Conservation (phyloP, 2,329 filamentous ascomycete species). For the Alternaria burnsii region DNA sequence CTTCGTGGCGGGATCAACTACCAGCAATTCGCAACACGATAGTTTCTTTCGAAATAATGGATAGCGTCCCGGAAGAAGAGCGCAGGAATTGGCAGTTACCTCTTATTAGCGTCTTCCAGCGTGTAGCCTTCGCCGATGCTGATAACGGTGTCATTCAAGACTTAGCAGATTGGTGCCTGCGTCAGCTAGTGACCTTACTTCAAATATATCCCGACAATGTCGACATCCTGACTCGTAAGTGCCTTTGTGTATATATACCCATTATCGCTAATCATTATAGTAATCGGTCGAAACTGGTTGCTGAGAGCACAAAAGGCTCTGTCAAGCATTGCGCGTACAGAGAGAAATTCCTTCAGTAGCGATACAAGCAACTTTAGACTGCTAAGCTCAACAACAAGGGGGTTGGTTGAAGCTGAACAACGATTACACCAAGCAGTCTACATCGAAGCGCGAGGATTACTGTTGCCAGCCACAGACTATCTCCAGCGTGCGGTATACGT, state of each 20-base stretch:
- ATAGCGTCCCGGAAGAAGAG: slow-evolving; percentile 22
- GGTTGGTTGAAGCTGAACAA: not conserved
- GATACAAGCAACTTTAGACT: slow-evolving; percentile 42
- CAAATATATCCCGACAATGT: slow-evolving; percentile 56
- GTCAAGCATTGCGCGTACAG: slow-evolving; percentile 58
- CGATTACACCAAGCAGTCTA: slow-evolving; percentile 55
- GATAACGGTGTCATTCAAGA: slow-evolving; percentile 58
- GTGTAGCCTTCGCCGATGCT: slow-evolving; percentile 59
- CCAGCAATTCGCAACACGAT: slow-evolving; percentile 30
- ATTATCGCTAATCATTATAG: slow-evolving; percentile 38
- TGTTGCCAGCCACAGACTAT: slow-evolving; percentile 63
- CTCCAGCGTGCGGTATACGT: slow-evolving; percentile 57
- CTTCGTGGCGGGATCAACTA: slow-evolving; percentile 42
- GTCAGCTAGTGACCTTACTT: slow-evolving; percentile 57
- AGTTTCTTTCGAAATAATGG: slow-evolving; percentile 26
- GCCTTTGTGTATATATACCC: no score
- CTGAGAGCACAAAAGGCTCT: slow-evolving; percentile 60
- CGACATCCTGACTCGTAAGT: slow-evolving; percentile 54
- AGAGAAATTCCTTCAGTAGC: slow-evolving; percentile 52
- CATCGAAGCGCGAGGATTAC: slow-evolving; percentile 61
- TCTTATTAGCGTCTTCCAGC: slow-evolving; percentile 56
- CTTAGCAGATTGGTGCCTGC: slow-evolving; percentile 60
- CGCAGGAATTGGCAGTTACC: slow-evolving; percentile 35
- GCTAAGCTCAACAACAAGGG: slow-evolving; percentile 12
- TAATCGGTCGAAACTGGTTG: slow-evolving; percentile 62